Conservation (phyloP, 1,284 basidiomycete genomes). For the Cutaneotrichosporon mucoides region DNA sequence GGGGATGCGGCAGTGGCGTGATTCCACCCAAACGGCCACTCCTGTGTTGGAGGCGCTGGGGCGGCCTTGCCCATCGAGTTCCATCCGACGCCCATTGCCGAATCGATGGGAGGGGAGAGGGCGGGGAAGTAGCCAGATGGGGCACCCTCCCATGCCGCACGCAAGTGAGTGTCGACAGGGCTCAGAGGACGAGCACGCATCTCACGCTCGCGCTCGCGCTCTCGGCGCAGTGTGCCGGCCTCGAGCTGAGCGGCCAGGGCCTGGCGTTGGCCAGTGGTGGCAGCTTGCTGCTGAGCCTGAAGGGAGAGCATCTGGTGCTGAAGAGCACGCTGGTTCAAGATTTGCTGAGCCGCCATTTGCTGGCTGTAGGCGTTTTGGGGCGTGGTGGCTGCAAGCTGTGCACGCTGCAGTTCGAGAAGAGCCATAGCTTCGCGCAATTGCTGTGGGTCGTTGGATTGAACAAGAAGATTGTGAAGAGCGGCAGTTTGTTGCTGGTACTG, state of each 20-base stretch:
- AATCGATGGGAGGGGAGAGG: conserved; percentile 15
- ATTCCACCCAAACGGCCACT: conserved; percentile 12
- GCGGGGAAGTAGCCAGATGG: conserved; percentile 15
- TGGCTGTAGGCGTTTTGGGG: conserved; percentile 9
- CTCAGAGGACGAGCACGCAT: conserved; percentile 14
- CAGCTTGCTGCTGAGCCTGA: conserved; percentile 9
- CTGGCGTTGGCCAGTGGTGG: conserved; percentile 21
- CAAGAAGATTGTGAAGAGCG: conserved; percentile 20
- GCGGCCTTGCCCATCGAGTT: conserved; percentile 1
- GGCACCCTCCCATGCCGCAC: conserved; percentile 32
- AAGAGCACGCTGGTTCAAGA: conserved; percentile 17
- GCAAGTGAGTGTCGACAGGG: conserved; percentile 23
- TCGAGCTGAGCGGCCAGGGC: conserved; percentile 32
- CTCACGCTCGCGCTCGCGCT: conserved; percentile 19
- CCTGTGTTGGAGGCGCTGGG: not conserved
- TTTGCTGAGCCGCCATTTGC: conserved; percentile 18
- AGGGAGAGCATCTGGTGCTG: conserved; percentile 18
- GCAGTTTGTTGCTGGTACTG: conserved; percentile 3
- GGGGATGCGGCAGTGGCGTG: no score
- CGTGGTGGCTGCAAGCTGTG: conserved; percentile 16
- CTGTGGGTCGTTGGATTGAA: conserved; percentile 18
- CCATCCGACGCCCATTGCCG: conserved; percentile 19
- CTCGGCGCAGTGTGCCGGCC: conserved; percentile 19
- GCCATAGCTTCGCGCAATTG: conserved; percentile 27
- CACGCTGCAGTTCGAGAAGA: conserved; percentile 26